Conservation (phyloP, 306 rosid genomes). For the Benincasa hispida region DNA sequence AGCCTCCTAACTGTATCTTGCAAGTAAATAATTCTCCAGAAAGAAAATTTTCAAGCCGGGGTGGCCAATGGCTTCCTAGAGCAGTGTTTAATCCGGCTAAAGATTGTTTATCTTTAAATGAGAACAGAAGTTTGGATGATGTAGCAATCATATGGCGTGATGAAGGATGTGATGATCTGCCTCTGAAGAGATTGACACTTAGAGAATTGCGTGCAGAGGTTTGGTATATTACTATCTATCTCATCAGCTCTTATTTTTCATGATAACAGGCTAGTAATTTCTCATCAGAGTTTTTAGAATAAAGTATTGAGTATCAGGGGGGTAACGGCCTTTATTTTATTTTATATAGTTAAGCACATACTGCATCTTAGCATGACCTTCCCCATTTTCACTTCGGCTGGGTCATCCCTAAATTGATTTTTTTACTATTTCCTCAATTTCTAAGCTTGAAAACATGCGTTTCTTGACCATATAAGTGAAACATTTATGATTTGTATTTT, state of each 20-base stretch:
- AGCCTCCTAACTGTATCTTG: conserved; percentile 61
- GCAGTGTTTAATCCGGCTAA: conserved; percentile 70
- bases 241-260: neutral
- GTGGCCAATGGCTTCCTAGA: conserved; percentile 88
- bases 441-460: neutral
- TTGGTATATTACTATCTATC: conserved; percentile 44
- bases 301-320: neutral
- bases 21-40: conserved; percentile 27
- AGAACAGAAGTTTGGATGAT: conserved; percentile 52
- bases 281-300: neutral
- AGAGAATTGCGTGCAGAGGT: conserved; percentile 55
- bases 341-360: neutral
- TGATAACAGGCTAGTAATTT: neutral
- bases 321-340: neutral
- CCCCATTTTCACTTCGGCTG: neutral
- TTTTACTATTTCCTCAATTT: neutral
- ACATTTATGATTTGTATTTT: neutral
- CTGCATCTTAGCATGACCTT: neutral
- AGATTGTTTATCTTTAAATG: conserved; percentile 50
- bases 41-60: conserved; percentile 26
- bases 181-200: conserved; percentile 50
- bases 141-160: conserved; percentile 63
- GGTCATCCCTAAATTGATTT: neutral
- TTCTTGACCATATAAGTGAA: neutral
- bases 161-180: conserved; percentile 57